Conservation (phyloP, 306 rosid species). For the Begonia masoniana region DNA sequence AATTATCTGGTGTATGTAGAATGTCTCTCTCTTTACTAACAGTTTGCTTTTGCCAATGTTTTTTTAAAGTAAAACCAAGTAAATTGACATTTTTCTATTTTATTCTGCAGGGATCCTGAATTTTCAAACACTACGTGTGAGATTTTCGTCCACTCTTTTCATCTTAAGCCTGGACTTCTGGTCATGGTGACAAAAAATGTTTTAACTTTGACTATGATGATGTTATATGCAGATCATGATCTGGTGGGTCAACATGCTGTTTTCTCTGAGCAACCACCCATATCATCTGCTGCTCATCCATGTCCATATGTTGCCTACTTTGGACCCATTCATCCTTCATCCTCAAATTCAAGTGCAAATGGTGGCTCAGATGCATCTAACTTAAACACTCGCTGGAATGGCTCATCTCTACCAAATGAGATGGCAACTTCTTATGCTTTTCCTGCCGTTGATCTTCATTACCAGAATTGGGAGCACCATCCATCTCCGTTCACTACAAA, state of each 20-base stretch:
- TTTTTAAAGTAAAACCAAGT: no score
- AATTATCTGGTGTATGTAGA: no score
- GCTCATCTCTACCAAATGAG: conserved; percentile 62
- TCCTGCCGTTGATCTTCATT: conserved; percentile 79
- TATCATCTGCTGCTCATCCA: conserved; percentile 68
- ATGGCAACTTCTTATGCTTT: conserved; percentile 60
- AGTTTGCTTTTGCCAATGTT: no score
- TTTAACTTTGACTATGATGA: neutral
- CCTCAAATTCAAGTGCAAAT: conserved; percentile 58
- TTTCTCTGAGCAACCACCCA: conserved; percentile 64
- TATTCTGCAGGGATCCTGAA: no score
- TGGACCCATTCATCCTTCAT: conserved; percentile 84
- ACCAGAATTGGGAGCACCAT: conserved; percentile 83
- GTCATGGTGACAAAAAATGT: neutral
- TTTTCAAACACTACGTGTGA: no score
- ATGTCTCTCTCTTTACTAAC: no score
- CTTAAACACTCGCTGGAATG: conserved; percentile 59
- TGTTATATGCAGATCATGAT: conserved; percentile 63
- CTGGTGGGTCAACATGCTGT: conserved; percentile 77
- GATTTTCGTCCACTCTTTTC: no score
- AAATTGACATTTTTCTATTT: no score
- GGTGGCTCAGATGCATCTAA: conserved; percentile 71
- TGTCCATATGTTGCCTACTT: conserved; percentile 86
- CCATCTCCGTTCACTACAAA: conserved; percentile 59
- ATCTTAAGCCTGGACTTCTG: no score